Conservation (phyloP, 495 filamentous ascomycete genomes). For the Podospora pseudopauciseta region DNA sequence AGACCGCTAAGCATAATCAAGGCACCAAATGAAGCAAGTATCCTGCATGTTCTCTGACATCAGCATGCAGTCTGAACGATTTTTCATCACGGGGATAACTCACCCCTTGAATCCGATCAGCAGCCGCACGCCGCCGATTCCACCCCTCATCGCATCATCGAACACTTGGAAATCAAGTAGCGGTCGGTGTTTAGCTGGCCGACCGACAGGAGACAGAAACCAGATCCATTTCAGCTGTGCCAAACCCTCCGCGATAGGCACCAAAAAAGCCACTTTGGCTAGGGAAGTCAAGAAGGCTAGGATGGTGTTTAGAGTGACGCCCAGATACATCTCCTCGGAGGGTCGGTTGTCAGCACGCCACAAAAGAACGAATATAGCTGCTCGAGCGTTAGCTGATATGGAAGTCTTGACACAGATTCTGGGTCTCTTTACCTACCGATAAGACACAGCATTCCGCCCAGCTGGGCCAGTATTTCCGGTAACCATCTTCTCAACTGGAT, state of each 20-base stretch:
- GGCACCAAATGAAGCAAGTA: conserved; percentile 39
- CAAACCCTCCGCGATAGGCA: conserved; percentile 38
- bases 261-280: conserved; percentile 38
- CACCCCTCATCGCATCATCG: conserved; percentile 43
- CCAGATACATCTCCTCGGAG: conserved; percentile 40
- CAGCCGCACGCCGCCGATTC: conserved; percentile 35
- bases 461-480: conserved; percentile 16
- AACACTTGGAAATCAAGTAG: conserved; percentile 41
- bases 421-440: background rate
- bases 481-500: conserved; percentile 3
- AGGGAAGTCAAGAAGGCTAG: conserved; percentile 43
- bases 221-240: conserved; percentile 49
- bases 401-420: background rate
- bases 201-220: conserved; percentile 28
- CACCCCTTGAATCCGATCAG: conserved; percentile 29
- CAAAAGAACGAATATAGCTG: conserved; percentile 37
- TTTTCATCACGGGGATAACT: background rate
- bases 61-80: background rate
- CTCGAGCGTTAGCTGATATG: background rate
- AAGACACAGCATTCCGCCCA: conserved; percentile 11
- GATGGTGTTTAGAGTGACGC: conserved; percentile 46
- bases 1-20: conserved; percentile 38
- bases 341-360: conserved; percentile 36
- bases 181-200: conserved; percentile 20
- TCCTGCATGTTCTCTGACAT: conserved; percentile 16